Evolutionary conservation across 768 basidiomycete genomes (phyloP).

Genomic region (Suillus ampliporus): DNA sequence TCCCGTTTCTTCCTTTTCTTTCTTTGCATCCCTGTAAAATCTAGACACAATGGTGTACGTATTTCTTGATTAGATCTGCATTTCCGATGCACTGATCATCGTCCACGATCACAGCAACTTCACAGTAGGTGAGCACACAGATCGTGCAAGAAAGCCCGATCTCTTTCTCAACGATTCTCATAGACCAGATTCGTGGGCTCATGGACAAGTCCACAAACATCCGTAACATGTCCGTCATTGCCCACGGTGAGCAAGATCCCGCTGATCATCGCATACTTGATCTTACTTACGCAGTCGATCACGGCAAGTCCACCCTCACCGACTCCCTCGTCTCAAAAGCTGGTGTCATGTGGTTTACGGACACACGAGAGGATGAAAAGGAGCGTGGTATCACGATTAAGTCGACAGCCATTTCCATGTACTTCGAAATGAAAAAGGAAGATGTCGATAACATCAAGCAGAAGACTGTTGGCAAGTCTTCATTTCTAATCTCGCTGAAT

Average conservation of each 20-base stretch:
- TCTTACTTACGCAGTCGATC: constrained; percentile 75
- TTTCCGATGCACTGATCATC: constrained; percentile 34
- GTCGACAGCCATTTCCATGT: constrained; percentile 99
- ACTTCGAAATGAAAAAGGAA: constrained; percentile 94
- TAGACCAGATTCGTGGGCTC: constrained; percentile 85
- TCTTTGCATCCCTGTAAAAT: constrained; percentile 40
- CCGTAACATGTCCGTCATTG: constrained; percentile 94
- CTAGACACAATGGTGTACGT: constrained; percentile 86
- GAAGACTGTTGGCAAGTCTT: constrained; percentile 82
- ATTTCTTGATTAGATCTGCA: constrained; percentile 14
- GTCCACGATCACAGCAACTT: constrained; percentile 68
- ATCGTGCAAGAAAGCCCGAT: neutral
- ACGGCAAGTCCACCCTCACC: constrained; percentile 99
- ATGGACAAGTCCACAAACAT: constrained; percentile 94
- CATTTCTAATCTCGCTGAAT: constrained; percentile 16
- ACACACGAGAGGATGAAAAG: constrained; percentile 97
- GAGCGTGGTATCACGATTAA: constrained; percentile 99
- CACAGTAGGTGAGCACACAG: constrained; percentile 71
- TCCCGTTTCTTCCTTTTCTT: constrained; percentile 27
- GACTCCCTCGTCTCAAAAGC: constrained; percentile 99
- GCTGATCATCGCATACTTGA: constrained; percentile 17
- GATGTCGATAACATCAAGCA: constrained; percentile 87
- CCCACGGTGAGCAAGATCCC: constrained; percentile 69
- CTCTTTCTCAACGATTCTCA: constrained; percentile 9
- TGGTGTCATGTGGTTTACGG: constrained; percentile 97